These are phyloP conservation scores for Suillus cothurnatus DNA, from an alignment of 768 basidiomycete species.

Conservation along the genomic window DNA sequence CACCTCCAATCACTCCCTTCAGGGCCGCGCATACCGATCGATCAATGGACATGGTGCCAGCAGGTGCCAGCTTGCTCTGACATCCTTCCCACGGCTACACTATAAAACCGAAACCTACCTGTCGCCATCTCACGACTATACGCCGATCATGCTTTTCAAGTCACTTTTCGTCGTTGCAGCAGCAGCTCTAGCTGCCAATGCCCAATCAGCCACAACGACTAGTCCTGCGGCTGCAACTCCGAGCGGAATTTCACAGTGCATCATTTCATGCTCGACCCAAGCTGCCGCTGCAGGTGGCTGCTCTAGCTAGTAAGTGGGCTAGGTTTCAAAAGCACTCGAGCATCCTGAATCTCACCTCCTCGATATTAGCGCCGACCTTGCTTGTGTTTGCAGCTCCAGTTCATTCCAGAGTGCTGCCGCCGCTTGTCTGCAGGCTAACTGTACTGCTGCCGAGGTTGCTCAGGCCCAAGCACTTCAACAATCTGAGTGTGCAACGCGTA, in stretches of 20 bases:
- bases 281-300: conserved; percentile 13
- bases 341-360: not conserved
- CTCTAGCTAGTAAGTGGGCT: conserved; percentile 17
- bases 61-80: not conserved
- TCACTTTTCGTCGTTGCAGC: conserved; percentile 18
- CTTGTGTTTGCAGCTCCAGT: conserved; percentile 41
- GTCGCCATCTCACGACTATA: not conserved
- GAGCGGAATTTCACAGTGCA: conserved; percentile 12
- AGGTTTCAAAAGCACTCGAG: not conserved
- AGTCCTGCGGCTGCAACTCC: not conserved
- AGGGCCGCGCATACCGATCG: not conserved
- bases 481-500: conserved; percentile 33
- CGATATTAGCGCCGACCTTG: conserved; percentile 37
- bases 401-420: conserved; percentile 38
- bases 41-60: not conserved
- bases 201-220: conserved; percentile 17
- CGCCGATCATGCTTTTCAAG: conserved; percentile 15
- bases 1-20: not conserved
- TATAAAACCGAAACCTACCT: not conserved
- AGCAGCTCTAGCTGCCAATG: conserved; percentile 21
- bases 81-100: not conserved
- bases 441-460: conserved; percentile 31
- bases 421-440: conserved; percentile 37
- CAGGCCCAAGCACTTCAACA: conserved; percentile 36
- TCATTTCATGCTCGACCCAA: conserved; percentile 1